These are phyloP conservation scores for Ceratocystiopsis brevicomis DNA, from an alignment of 2,329 filamentous ascomycete genomes.

Conservation along the genomic window DNA sequence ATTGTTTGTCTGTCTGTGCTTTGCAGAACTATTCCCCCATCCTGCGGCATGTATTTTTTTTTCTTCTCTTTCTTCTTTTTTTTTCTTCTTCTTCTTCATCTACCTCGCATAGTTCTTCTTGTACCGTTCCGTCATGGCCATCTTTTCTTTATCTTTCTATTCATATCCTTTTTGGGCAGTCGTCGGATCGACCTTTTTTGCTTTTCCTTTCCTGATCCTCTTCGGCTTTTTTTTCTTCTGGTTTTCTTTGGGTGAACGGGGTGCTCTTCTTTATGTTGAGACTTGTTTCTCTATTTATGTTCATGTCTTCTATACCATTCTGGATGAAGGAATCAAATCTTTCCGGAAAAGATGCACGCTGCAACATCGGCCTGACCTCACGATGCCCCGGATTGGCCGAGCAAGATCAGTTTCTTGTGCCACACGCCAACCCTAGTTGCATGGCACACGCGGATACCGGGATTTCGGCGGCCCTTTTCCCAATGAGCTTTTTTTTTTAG, in stretches of 20 bases:
- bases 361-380: too few species aligned
- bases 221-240: background rate
- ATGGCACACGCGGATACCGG: too few species aligned
- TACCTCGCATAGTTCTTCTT: background rate
- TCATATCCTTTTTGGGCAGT: background rate
- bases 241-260: background rate
- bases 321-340: too few species aligned
- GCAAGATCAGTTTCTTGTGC: too few species aligned
- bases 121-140: background rate
- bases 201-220: background rate
- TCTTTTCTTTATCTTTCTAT: background rate
- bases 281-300: background rate
- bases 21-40: conserved; percentile 8
- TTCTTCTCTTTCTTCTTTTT: background rate
- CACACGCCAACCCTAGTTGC: too few species aligned
- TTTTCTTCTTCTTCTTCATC: background rate
- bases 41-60: conserved; percentile 2
- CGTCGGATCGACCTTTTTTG: background rate
- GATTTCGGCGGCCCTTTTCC: too few species aligned
- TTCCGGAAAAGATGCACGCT: too few species aligned
- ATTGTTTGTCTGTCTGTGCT: background rate
- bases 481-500: too few species aligned
- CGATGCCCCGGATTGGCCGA: too few species aligned
- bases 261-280: background rate
- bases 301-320: too few species aligned